Percentiles rank a stretch among this genome's conserved stretches.
Evolutionary conservation across 164 flowering plant species (phyloP).

Genomic region (Paratinospora sagittata): DNA sequence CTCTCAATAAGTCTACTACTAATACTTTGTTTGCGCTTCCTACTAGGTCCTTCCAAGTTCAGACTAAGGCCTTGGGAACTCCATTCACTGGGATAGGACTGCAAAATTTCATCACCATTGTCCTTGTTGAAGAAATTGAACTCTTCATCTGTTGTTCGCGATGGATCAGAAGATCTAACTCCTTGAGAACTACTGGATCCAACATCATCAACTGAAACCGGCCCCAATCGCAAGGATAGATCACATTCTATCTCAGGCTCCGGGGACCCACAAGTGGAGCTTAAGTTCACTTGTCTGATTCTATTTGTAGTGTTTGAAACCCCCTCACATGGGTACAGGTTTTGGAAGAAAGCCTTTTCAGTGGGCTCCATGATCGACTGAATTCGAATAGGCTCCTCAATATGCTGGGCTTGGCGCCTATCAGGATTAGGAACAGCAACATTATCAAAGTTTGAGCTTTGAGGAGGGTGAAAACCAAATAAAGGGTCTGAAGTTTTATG

Average conservation of each 20-base stretch:
- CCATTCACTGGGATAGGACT: no score
- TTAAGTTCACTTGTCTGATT: conserved; percentile 16
- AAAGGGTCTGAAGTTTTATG: conserved; percentile 25
- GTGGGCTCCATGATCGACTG: conserved; percentile 29
- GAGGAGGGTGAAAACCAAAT: conserved; percentile 17
- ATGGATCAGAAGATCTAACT: conserved; percentile 20
- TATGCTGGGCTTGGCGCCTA: no score
- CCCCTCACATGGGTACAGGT: conserved; percentile 20
- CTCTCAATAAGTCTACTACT: conserved; percentile 26
- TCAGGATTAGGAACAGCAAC: conserved; percentile 31
- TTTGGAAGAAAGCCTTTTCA: conserved; percentile 24
- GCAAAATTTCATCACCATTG: conserved; percentile 25
- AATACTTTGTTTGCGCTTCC: conserved; percentile 45
- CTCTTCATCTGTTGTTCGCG: conserved; percentile 26
- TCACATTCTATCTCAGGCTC: conserved; percentile 38
- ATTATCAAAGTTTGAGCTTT: conserved; percentile 18
- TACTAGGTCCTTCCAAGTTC: conserved; percentile 24
- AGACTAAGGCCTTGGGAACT: conserved; percentile 32
- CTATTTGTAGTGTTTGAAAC: conserved; percentile 18
- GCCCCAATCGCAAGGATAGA: conserved; percentile 47
- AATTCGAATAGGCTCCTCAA: conserved; percentile 11
- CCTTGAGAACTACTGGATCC: conserved; percentile 34
- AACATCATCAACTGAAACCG: conserved; percentile 21
- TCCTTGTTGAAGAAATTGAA: conserved; percentile 40
- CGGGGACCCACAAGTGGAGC: conserved; percentile 21